Base-by-base conservation (phyloP, 2,329 filamentous ascomycete species). In the Beauveria varroae region DNA sequence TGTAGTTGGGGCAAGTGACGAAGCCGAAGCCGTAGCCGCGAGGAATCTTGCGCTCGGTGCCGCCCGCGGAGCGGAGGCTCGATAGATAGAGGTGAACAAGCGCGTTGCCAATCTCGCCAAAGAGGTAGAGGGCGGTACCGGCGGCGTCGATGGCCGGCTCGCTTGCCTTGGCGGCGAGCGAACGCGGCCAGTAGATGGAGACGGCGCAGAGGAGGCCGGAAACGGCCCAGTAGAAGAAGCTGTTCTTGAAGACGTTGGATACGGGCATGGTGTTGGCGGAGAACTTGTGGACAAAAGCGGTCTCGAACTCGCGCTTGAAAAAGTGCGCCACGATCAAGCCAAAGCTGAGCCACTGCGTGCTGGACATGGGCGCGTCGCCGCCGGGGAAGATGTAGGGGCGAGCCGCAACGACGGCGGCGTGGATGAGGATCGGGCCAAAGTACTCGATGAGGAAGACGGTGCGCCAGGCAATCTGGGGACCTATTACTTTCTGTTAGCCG, bases 361-460 rank as follows among this genome's bases (percentile, higher is more conserved):
- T 72, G 71, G 83, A 78, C 81, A 95, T 69, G 71, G 78, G 70
- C 69, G 74, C 72, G 68, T 78, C 71, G 65, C 71, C 71, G 65
- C 71, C 71, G 63, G 76, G 75, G 71, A 82, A 77, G 63, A 79
- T 79, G 73, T 88, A 86, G 26, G 89, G 86, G 54, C 92, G 89
- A 60, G 90, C 79, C 67, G 83, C 86, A 73, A 92, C 78, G 72
- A 88, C 80, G 68, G 90, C 79, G 50, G 85, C 84, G 78, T 97
- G 93, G 77, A 98, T 89, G 69, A 97, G 76, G 69, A 98, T 83
- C 6, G 95, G 95, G 4, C 95, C 95, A 66, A 95, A 77, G 75
- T 99, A 99, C 77, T 99, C 95, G 78, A 97, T 87, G 65, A 97
- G 78, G 80, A 93, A 99, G 74, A 98, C 93, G 63, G 91, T 95